Percentiles rank a stretch among this genome's conserved stretches.
Evolutionary conservation across 1,284 basidiomycete species (phyloP).

Genomic region (Boletus nobilissimus): DNA sequence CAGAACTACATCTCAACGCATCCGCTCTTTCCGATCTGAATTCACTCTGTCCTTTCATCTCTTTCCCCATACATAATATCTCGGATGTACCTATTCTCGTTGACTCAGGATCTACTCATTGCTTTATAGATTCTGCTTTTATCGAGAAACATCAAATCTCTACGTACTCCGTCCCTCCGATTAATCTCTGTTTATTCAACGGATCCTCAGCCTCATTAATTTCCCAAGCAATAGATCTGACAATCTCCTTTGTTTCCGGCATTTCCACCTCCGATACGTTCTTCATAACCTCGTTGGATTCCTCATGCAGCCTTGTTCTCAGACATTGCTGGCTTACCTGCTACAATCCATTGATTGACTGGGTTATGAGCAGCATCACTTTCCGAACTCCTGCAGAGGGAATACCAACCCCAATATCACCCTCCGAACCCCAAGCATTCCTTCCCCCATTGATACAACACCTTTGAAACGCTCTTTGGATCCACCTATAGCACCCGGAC

Average conservation of each 20-base stretch:
- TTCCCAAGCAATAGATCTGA: neutral
- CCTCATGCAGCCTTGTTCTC: neutral
- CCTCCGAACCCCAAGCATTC: no score
- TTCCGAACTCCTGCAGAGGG: neutral
- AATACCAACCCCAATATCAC: no score
- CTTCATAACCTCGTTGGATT: no score
- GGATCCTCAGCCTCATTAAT: neutral
- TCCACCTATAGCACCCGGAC: no score
- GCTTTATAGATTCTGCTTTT: neutral
- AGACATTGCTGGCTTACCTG: neutral
- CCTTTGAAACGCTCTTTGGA: no score
- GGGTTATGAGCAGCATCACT: neutral
- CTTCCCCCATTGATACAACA: no score
- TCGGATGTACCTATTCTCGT: neutral
- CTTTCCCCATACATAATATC: neutral
- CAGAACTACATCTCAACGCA: no score
- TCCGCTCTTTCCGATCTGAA: no score
- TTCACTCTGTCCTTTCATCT: no score
- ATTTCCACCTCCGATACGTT: no score
- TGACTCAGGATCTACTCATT: neutral
- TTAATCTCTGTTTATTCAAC: neutral
- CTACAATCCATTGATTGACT: conserved; percentile 4
- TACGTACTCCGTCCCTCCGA: neutral
- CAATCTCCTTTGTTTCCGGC: neutral
- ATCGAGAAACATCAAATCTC: neutral